These are phyloP conservation scores for Aotearoamyces nothofagi DNA, from an alignment of 2,329 filamentous ascomycete genomes.

Conservation along the genomic window DNA sequence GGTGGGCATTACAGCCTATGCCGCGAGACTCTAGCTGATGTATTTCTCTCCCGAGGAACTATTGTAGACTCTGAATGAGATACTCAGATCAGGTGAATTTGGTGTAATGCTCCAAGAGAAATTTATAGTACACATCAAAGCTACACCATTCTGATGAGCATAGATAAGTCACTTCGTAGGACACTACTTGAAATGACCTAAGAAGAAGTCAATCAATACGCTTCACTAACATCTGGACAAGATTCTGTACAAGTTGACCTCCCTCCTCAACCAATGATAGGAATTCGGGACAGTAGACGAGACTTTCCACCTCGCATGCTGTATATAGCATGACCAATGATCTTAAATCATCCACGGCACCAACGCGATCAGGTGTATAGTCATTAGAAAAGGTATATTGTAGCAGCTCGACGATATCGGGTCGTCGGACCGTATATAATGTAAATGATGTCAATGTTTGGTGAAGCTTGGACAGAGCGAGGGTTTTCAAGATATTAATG, in stretches of 20 bases:
- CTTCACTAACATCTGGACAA: slow-evolving; percentile 5
- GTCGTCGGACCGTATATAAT: slow-evolving; percentile 3
- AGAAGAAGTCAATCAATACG: slow-evolving; percentile 4
- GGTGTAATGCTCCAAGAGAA: too few species aligned
- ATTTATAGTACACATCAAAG: too few species aligned
- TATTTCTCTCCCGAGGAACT: too few species aligned
- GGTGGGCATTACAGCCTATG: too few species aligned
- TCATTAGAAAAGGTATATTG: slow-evolving; percentile 7
- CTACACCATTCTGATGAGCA: too few species aligned
- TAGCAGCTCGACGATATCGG: slow-evolving; percentile 8
- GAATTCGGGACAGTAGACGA: slow-evolving; percentile 7
- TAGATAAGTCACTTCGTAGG: too few species aligned
- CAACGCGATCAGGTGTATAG: slow-evolving; percentile 7
- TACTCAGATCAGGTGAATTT: too few species aligned
- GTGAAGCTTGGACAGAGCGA: slow-evolving; percentile 9
- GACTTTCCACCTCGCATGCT: slow-evolving; percentile 6
- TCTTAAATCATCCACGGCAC: slow-evolving; percentile 8
- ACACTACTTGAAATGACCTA: too few species aligned
- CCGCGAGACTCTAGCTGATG: too few species aligned
- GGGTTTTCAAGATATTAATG: slow-evolving; percentile 6
- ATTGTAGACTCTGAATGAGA: too few species aligned
- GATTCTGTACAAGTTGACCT: slow-evolving; percentile 6
- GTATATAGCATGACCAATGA: slow-evolving; percentile 8
- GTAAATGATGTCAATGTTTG: slow-evolving; percentile 6
- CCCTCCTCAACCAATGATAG: slow-evolving; percentile 7